These are phyloP conservation scores for Colletotrichum sp. DNA, from an alignment of 2,329 filamentous ascomycete species.

Conservation along the genomic window DNA sequence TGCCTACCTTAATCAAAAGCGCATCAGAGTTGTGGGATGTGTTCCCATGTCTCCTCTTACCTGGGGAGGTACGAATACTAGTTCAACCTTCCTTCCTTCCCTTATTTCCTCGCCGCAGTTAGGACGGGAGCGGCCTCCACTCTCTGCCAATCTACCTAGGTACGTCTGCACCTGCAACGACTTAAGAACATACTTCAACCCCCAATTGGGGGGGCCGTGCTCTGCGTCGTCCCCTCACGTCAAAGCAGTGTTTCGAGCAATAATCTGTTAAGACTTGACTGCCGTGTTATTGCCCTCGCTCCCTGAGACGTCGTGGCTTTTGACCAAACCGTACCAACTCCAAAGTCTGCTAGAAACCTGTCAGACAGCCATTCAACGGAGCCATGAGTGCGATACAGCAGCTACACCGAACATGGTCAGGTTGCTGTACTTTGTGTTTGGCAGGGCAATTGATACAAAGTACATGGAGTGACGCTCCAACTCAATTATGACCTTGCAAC, in stretches of 20 bases:
- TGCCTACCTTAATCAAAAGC: background rate
- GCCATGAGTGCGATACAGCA: background rate
- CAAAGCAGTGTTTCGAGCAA: slow-evolving; percentile 20
- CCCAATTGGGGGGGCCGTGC: slow-evolving; percentile 1
- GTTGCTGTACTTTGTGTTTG: background rate
- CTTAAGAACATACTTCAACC: background rate
- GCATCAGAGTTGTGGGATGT: background rate
- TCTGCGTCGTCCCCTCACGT: slow-evolving; percentile 11
- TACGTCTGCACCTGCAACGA: background rate
- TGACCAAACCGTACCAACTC: background rate
- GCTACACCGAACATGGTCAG: background rate
- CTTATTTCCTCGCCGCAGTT: background rate
- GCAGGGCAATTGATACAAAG: background rate
- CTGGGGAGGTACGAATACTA: background rate
- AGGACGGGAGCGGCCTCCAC: background rate
- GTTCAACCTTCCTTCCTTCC: background rate
- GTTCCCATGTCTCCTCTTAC: background rate
- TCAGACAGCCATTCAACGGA: background rate
- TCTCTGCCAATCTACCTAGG: background rate
- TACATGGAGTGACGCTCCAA: background rate
- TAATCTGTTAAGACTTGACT: background rate
- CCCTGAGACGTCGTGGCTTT: background rate
- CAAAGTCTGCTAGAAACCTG: background rate
- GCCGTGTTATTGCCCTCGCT: background rate
- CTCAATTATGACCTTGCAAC: background rate